Evolutionary conservation across 768 basidiomycete species (phyloP), one percentile per base, ranked within the genome.

Genomic region (Auriscalpium vulgare): DNA sequence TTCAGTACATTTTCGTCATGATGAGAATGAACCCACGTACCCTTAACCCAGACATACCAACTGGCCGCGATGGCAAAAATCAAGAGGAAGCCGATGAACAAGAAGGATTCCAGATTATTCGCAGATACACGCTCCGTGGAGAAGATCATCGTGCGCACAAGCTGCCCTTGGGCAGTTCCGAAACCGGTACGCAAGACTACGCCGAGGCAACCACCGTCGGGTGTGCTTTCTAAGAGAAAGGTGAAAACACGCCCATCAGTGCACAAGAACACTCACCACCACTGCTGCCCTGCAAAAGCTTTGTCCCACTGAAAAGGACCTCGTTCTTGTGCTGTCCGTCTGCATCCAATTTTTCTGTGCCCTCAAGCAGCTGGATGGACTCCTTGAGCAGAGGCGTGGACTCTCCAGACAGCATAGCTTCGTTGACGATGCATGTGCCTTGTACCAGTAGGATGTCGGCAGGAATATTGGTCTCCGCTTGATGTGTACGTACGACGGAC

Each of bases 141-240:
- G 75, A 98, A 99, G 56, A 99, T 94, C 97, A 98, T 99, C 0
- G 97, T 98, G 47, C 95, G 78, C 36, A 99, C 95, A 37, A 99
- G 84, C 71, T 95, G 92, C 40, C 97, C 97, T 68, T 99, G 97
- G 1, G 93, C 85, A 10, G 97, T 99, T 9, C 97, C 97, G 66
- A 98, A 99, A 1, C 97, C 95, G 11, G 97, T 98, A 54, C 93
- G 85, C 44, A 97, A 79, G 11, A 98, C 94, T 46, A 94, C 76
- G 9, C 93, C 95, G 8, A 97, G 83, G 69, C 93, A 95, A 44
- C 95, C 95, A 17, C 83, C 85, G 66, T 99, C 92, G 4, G 95
- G 95, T 0, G 94, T 90, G 53, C 29, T 29, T 29, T 29, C 29
- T 29, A 4, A 29, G 29, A 29, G 29, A 29, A 29, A 29, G 29